Evolutionary conservation across 306 rosid species (phyloP).

Genomic region (Cucurbita argyrosperma): DNA sequence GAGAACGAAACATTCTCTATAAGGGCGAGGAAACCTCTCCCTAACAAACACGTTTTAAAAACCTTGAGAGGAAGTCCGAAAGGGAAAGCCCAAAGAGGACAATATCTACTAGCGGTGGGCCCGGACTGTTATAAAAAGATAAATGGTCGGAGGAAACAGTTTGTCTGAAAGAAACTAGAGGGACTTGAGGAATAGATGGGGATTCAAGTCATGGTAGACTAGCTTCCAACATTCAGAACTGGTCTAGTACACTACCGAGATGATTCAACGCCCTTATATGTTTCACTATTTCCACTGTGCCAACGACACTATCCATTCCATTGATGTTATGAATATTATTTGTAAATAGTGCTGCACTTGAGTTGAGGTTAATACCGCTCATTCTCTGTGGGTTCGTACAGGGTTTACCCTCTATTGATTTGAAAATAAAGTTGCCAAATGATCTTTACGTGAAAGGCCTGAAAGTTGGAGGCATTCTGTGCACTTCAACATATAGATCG

Average conservation of each 20-base stretch:
- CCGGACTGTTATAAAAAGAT: no score
- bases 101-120: no score
- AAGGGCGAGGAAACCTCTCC: no score
- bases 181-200: neutral
- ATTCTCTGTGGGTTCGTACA: slow-evolving; percentile 9
- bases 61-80: no score
- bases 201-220: no score
- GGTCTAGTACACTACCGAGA: neutral
- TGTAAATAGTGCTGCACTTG: neutral
- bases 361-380: neutral
- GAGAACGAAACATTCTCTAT: neutral
- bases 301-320: neutral
- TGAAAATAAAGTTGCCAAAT: slow-evolving; percentile 93
- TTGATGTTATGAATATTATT: neutral
- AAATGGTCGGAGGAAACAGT: neutral
- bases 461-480: slow-evolving; percentile 86
- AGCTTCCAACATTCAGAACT: neutral
- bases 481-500: slow-evolving; percentile 62
- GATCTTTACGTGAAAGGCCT: slow-evolving; percentile 74
- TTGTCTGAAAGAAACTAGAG: neutral
- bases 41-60: no score
- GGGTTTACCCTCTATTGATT: slow-evolving; percentile 71
- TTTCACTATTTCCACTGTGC: neutral
- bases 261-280: neutral
- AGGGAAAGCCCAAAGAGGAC: no score